Evolutionary conservation across 2,329 filamentous ascomycete genomes (phyloP).

Genomic region (Aphanocladium album): DNA sequence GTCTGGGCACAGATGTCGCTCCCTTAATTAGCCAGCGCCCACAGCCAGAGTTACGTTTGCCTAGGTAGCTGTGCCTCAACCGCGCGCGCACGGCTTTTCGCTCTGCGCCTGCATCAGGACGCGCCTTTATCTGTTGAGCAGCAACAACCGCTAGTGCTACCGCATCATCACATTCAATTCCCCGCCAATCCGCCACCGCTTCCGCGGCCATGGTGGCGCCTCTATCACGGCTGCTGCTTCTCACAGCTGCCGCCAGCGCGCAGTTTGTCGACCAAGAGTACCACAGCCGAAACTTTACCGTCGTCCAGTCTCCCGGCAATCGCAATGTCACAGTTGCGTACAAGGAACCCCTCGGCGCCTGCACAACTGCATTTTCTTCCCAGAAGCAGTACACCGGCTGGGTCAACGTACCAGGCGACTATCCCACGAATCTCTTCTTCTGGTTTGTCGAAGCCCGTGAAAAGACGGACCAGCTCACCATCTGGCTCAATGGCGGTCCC

Average conservation of each 20-base stretch:
- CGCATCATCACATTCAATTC: background rate
- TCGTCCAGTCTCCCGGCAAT: slow-evolving; percentile 58
- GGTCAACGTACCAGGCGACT: slow-evolving; percentile 55
- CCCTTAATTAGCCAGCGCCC: too few species aligned
- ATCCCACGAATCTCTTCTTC: slow-evolving; percentile 47
- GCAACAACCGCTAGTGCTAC: too few species aligned
- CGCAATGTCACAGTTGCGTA: slow-evolving; percentile 62
- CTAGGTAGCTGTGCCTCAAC: too few species aligned
- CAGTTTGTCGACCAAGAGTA: slow-evolving; percentile 31
- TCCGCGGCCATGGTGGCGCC: background rate
- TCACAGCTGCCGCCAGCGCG: slow-evolving; percentile 21
- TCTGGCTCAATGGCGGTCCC: slow-evolving; percentile 65
- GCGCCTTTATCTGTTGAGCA: background rate
- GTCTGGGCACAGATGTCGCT: too few species aligned
- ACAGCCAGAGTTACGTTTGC: too few species aligned
- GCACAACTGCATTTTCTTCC: slow-evolving; percentile 56
- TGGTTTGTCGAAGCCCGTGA: slow-evolving; percentile 45
- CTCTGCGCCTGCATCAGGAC: too few species aligned
- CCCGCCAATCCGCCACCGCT: background rate
- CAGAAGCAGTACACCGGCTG: slow-evolving; percentile 70
- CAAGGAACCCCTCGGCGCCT: slow-evolving; percentile 56
- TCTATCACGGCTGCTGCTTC: slow-evolving; percentile 14
- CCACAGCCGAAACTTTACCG: slow-evolving; percentile 41
- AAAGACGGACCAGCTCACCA: slow-evolving; percentile 40
- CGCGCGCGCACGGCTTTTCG: too few species aligned